Evolutionary conservation across 495 filamentous ascomycete genomes (phyloP).

Genomic region (Recurvomyces mirabilis): DNA sequence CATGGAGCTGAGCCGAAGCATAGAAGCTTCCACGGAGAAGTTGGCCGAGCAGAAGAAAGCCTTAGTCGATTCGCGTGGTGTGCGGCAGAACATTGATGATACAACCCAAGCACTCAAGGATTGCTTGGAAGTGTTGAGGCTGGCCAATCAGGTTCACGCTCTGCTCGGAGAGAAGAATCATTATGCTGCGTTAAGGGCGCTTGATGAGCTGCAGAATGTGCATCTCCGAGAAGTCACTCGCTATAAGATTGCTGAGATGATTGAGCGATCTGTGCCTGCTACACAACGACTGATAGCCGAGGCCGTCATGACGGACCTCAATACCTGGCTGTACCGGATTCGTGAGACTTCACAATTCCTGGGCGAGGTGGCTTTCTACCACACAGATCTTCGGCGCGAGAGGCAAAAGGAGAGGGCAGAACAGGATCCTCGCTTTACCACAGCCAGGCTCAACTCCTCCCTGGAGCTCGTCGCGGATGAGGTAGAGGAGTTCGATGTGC

Average conservation of each 20-base stretch:
- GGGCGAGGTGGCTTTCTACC: constrained; percentile 93
- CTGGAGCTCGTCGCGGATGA: constrained; percentile 94
- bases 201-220: constrained; percentile 94
- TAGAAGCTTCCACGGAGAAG: constrained; percentile 90
- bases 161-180: constrained; percentile 83
- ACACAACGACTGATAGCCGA: constrained; percentile 90
- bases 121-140: constrained; percentile 79
- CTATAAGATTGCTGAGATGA: constrained; percentile 91
- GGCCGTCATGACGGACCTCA: constrained; percentile 91
- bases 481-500: constrained; percentile 82
- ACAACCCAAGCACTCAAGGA: constrained; percentile 79
- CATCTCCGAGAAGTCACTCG: constrained; percentile 86
- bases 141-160: constrained; percentile 92
- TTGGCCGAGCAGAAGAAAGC: constrained; percentile 89
- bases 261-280: constrained; percentile 85
- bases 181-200: constrained; percentile 82
- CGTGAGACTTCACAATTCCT: constrained; percentile 90
- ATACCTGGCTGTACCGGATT: constrained; percentile 95
- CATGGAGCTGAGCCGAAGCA: constrained; percentile 80
- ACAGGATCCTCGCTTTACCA: constrained; percentile 54
- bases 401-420: constrained; percentile 73
- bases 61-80: constrained; percentile 76
- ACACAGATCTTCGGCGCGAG: constrained; percentile 76
- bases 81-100: constrained; percentile 94
- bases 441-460: constrained; percentile 88